phyloP scores from a whole-genome alignment of 2,329 filamentous ascomycete species.

The Aspergillus floridensis region DNA sequence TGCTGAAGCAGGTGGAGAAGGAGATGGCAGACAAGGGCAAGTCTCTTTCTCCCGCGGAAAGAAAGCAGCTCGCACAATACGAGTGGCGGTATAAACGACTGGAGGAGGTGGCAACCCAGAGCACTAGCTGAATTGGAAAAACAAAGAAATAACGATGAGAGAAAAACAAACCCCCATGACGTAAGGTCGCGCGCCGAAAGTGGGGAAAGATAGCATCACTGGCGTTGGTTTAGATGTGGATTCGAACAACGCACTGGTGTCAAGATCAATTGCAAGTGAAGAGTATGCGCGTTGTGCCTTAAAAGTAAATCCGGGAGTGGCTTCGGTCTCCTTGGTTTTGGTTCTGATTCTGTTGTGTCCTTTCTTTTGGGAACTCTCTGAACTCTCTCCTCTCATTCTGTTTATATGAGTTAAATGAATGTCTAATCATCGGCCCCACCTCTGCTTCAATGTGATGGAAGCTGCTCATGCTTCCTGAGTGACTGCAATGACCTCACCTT shows the following conservation, averaged over 20 bases:
- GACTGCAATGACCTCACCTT: not conserved
- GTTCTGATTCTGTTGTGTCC: not conserved
- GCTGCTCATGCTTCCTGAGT: not conserved
- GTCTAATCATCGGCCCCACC: not conserved
- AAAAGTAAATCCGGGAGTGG: not conserved
- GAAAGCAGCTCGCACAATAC: constrained; percentile 33
- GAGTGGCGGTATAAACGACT: constrained; percentile 36
- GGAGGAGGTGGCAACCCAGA: constrained; percentile 32
- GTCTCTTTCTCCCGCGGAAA: constrained; percentile 29
- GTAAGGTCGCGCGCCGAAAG: not conserved
- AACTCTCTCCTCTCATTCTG: not conserved
- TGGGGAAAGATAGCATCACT: constrained; percentile 20
- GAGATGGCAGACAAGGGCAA: constrained; percentile 34
- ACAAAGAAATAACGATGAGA: not conserved
- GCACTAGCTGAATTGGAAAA: constrained; percentile 11
- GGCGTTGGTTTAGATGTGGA: constrained; percentile 28
- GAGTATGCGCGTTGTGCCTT: not conserved
- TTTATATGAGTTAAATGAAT: not conserved
- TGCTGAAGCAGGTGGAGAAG: constrained; percentile 34
- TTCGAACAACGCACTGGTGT: constrained; percentile 8
- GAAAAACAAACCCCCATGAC: not conserved
- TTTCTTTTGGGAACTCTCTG: not conserved
- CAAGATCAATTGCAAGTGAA: not conserved
- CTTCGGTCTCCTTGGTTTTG: not conserved
- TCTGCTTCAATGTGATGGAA: not conserved